These are phyloP conservation scores for Calonectria hongkongensis DNA, from an alignment of 2,329 filamentous ascomycete genomes.

Conservation along the genomic window DNA sequence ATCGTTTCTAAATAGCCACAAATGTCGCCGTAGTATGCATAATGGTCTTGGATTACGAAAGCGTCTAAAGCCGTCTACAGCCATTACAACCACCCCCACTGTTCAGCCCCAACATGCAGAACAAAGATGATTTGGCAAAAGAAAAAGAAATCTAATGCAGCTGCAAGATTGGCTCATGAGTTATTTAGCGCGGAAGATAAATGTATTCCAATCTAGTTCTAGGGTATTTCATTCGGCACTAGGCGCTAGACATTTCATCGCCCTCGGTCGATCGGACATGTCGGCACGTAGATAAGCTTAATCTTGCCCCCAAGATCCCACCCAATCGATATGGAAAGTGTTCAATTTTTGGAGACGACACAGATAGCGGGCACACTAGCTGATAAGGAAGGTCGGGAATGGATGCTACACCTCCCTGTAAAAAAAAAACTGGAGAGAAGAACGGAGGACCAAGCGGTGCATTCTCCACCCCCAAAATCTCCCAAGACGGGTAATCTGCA, in stretches of 20 bases:
- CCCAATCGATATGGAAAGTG: background rate
- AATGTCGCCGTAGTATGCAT: background rate
- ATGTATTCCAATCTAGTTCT: too few species aligned
- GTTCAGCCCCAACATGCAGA: background rate
- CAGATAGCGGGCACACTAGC: background rate
- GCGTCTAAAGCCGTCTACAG: conserved; percentile 21
- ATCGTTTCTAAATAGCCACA: too few species aligned
- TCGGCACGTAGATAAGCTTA: background rate
- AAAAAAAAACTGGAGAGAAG: too few species aligned
- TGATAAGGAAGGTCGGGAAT: background rate
- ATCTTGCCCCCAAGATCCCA: background rate
- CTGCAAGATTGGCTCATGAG: too few species aligned
- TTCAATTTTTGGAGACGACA: background rate
- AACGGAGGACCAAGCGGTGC: too few species aligned
- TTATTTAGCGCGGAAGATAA: too few species aligned
- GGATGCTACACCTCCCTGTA: too few species aligned
- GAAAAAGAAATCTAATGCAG: too few species aligned
- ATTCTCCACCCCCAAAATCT: conserved; percentile 6
- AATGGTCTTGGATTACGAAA: background rate
- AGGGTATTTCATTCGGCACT: background rate
- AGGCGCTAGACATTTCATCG: background rate
- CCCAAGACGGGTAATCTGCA: background rate
- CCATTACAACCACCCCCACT: background rate
- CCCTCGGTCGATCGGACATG: background rate
- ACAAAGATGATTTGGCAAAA: too few species aligned